phyloP scores from a whole-genome alignment of 75 land plant genomes.

The Ceratopteris richardii region DNA sequence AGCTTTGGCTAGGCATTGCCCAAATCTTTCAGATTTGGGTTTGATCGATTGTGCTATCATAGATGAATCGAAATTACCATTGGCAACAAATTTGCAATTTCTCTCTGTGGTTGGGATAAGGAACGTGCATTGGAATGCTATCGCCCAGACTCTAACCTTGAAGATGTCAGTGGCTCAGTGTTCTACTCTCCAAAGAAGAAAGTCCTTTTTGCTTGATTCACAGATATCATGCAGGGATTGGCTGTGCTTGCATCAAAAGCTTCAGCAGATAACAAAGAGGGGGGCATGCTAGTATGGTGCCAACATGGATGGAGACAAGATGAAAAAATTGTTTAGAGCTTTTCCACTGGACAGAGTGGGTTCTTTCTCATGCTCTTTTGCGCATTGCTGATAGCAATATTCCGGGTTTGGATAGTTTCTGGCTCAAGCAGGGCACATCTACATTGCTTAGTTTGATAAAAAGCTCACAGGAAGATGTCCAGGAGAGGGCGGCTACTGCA shows the following conservation, averaged over 20 bases:
- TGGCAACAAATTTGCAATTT: no score
- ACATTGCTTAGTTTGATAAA: constrained; percentile 64
- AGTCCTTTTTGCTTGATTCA: constrained; percentile 47
- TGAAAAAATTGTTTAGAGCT: constrained; percentile 33
- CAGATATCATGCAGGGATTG: constrained; percentile 53
- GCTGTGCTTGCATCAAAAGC: constrained; percentile 22
- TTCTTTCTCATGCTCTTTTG: constrained; percentile 69
- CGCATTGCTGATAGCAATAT: constrained; percentile 79
- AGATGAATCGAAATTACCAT: no score
- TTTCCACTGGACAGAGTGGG: constrained; percentile 83
- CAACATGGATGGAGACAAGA: constrained; percentile 29
- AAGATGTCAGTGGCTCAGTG: constrained; percentile 38
- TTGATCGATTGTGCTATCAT: no score
- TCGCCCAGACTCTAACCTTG: no score
- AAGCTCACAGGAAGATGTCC: constrained; percentile 91
- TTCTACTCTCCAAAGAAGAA: constrained; percentile 22
- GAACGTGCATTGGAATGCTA: no score
- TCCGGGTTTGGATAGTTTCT: constrained; percentile 61
- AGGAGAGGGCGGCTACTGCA: constrained; percentile 90
- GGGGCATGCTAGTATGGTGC: constrained; percentile 17
- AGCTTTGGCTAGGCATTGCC: no score
- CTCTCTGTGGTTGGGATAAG: no score
- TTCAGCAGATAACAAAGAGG: constrained; percentile 1
- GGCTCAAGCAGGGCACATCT: constrained; percentile 81
- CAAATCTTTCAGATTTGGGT: no score